Evolutionary conservation across 2,329 filamentous ascomycete genomes (phyloP), one percentile per base, ranked within the genome.

Genomic region (Shiraia sp.): DNA sequence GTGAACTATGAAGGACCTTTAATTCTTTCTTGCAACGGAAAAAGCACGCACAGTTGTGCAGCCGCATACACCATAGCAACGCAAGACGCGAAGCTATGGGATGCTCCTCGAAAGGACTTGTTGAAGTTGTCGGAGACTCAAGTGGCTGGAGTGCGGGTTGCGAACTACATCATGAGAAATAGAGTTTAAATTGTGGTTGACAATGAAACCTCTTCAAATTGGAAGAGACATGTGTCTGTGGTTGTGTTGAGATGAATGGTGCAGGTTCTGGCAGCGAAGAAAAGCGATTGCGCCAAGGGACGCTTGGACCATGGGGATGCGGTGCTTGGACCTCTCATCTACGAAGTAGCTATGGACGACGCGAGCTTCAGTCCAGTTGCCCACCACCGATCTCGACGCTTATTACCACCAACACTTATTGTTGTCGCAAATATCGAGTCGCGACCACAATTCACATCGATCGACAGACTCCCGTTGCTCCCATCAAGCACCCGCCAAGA

Each of bases 1-100:
- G 72, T 75, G 75, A 76, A 78, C 75, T 78, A 78, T 78, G 75
- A 78, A 72, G 73, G 74, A 73, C 74, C 74, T 59, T 55, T 50
- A 42, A 39, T 53, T 75, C 70, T 45, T 40, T 78, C 60, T 78
- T 64, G 75, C 75, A 78, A 72, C 68, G n/a, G 36, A 58, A 44
- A 55, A 54, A 56, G 59, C 68, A 68, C 71, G 64, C 63, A 52
- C 58, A 52, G 49, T 59, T 62, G 55, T 61, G 52, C 63, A 61
- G 59, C 61, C 65, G 64, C 74, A 71, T 70, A 66, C 72, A 72
- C 65, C 57, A 54, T 51, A 55, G 40, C 65, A 55, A 69, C 65
- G 69, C 75, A 78, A 75, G 66, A 78, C 74, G 74, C 66, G 67
- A 68, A 57, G 53, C 64, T 67, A 49, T 52, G 53, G 66, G 64